Base-by-base conservation (phyloP, 2,329 filamentous ascomycete species). In the Neopestalotiopsis sp. region DNA sequence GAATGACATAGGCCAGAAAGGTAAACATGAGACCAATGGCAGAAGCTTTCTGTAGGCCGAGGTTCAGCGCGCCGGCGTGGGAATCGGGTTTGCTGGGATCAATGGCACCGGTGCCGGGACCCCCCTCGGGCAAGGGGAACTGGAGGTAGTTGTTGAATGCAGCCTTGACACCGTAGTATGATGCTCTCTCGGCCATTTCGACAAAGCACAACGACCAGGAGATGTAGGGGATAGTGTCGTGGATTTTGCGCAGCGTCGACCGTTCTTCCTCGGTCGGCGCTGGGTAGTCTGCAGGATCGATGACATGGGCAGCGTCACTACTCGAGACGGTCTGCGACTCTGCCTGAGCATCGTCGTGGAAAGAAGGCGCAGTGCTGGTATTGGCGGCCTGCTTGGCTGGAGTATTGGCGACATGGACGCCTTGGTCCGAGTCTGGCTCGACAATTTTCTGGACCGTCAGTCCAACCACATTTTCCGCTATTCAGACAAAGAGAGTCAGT, bases 111-210 rank as follows among this genome's bases (percentile, higher is more conserved):
- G 72, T 73, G 20, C 75, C 78, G 10, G 74, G 75, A 14, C 82
- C 82, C 14, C 82, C 82, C 6, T 76, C 73, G 0, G 87, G 87
- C 4, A 89, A 76, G 17, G 84, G 82, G 32, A 85, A 86, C 66
- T 89, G 82, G 72, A 90, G 81, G 73, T 85, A 90, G 71, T 90
- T 89, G 67, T 81, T 82, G 74, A 88, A 88, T 3, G 87, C 78
- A 0, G 81, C 82, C 63, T 81, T 80, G 3, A 81, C 82, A 42
- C 86, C 86, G 69, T 86, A 88, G 75, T 87, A 88, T 0, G 85
- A 87, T 1, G 85, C 85, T 17, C 86, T 81, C 72, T 88, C 86
- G 6, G 83, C 81, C 56, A 87, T 80, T 66, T 88, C 86, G 13
- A 86, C 84, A 3, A 86, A 66, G 68, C 85, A 87, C 2, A 87